A percentile compares a stretch with the other conserved stretches of the same genome.
These are phyloP conservation scores for Forsythia viridissima DNA, from an alignment of 257 asterid species.

Conservation along the genomic window DNA sequence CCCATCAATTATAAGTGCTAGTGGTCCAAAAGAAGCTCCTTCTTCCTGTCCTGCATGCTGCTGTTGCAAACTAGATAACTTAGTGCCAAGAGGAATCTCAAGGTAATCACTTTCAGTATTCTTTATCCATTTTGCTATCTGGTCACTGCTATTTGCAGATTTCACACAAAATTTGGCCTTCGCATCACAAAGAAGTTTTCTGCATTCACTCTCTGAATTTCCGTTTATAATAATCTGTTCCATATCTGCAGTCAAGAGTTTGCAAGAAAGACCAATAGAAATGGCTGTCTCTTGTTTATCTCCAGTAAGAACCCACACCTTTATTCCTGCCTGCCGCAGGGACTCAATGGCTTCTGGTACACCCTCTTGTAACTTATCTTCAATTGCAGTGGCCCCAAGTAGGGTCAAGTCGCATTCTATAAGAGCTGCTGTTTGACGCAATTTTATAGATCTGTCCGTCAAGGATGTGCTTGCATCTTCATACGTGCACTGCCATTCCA, in stretches of 20 bases:
- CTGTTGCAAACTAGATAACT: constrained; percentile 43
- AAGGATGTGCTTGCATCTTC: constrained; percentile 96
- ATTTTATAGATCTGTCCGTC: constrained; percentile 80
- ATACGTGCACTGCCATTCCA: constrained; percentile 89
- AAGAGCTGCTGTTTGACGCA: constrained; percentile 87
- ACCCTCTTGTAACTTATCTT: constrained; percentile 96
- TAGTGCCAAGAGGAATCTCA: constrained; percentile 51
- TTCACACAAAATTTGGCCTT: constrained; percentile 61
- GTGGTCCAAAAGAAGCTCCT: constrained; percentile 48
- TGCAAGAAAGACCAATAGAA: constrained; percentile 93
- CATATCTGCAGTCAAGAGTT: constrained; percentile 94
- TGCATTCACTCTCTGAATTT: constrained; percentile 84
- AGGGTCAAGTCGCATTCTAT: constrained; percentile 84
- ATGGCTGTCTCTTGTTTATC: constrained; percentile 99
- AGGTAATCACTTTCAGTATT: constrained; percentile 50
- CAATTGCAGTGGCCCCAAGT: constrained; percentile 97
- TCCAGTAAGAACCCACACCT: constrained; percentile 99
- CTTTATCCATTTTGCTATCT: constrained; percentile 37
- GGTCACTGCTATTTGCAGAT: constrained; percentile 35
- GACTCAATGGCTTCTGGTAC: constrained; percentile 97
- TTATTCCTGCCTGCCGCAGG: constrained; percentile 92
- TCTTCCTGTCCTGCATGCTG: constrained; percentile 46
- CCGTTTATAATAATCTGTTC: constrained; percentile 85
- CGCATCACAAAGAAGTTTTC: constrained; percentile 76
- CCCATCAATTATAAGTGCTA: constrained; percentile 97